A percentile compares a stretch with the other conserved stretches of the same genome.
Evolutionary conservation across 345 rosid species (phyloP).

Genomic region (Gossypium raimondii): DNA sequence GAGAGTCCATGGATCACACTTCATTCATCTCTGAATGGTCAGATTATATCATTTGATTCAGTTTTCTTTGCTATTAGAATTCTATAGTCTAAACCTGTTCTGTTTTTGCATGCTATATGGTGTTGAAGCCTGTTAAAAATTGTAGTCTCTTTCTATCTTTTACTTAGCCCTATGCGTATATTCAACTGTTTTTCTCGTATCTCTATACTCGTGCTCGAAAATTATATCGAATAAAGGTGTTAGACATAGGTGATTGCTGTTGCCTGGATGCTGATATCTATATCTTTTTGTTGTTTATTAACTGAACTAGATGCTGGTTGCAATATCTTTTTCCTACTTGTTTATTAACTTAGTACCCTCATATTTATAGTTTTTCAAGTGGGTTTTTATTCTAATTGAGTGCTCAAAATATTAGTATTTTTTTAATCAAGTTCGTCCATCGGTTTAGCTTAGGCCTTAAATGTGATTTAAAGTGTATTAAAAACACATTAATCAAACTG

Average conservation of each 20-base stretch:
- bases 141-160: neutral
- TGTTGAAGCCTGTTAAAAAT: neutral
- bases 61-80: neutral
- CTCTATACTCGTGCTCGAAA: neutral
- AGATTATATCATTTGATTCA: constrained; percentile 49
- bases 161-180: neutral
- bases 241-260: neutral
- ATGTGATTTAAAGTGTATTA: no score
- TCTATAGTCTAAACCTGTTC: neutral
- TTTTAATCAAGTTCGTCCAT: no score
- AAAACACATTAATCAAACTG: no score
- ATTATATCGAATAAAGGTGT: neutral
- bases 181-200: neutral
- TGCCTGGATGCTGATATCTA: neutral
- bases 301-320: neutral
- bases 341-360: no score
- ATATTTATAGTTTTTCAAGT: no score
- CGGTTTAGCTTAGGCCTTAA: no score
- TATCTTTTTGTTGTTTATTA: neutral
- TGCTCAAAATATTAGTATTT: no score
- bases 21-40: constrained; percentile 93
- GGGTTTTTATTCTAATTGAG: no score
- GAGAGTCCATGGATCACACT: constrained; percentile 98
- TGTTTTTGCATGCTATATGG: neutral
- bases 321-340: no score